Evolutionary conservation across 768 basidiomycete species (phyloP).

Genomic region (Leucosporidium creatinivorum): DNA sequence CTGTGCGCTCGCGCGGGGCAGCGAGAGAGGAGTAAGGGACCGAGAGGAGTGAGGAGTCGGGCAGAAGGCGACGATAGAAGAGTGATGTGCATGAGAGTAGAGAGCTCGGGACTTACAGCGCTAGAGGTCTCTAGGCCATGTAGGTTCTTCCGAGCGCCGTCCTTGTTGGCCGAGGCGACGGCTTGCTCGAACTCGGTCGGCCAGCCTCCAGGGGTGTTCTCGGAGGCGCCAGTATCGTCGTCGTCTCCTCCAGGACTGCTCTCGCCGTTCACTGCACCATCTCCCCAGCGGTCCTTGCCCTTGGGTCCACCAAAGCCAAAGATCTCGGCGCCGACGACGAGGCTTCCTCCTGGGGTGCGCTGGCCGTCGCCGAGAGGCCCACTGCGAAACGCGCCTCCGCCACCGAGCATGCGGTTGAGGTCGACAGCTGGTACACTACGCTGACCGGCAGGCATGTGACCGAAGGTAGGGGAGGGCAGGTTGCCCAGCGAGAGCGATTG

Average conservation of each 20-base stretch:
- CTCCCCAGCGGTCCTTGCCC: constrained; percentile 16
- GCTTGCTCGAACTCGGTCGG: too few relatives aligned
- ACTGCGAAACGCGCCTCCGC: neutral
- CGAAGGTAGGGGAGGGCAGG: constrained; percentile 24
- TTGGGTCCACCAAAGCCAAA: constrained; percentile 26
- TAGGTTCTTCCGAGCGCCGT: neutral
- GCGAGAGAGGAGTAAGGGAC: neutral
- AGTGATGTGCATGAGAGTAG: neutral
- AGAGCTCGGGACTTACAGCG: neutral
- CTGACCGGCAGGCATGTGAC: constrained; percentile 20
- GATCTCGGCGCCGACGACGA: constrained; percentile 30
- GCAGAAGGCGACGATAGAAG: neutral
- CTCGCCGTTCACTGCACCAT: neutral
- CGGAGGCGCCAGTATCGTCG: neutral
- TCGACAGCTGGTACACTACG: constrained; percentile 29
- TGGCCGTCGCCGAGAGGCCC: constrained; percentile 18
- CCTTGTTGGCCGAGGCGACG: neutral
- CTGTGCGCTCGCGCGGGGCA: neutral
- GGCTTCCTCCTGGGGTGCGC: constrained; percentile 26
- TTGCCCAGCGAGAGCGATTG: constrained; percentile 27
- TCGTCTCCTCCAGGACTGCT: neutral
- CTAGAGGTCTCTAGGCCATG: neutral
- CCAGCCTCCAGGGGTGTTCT: neutral
- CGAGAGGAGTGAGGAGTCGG: neutral
- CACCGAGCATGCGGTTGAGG: constrained; percentile 15